Base-by-base conservation (phyloP, 2,329 filamentous ascomycete species). In the Botrytis deweyae region DNA sequence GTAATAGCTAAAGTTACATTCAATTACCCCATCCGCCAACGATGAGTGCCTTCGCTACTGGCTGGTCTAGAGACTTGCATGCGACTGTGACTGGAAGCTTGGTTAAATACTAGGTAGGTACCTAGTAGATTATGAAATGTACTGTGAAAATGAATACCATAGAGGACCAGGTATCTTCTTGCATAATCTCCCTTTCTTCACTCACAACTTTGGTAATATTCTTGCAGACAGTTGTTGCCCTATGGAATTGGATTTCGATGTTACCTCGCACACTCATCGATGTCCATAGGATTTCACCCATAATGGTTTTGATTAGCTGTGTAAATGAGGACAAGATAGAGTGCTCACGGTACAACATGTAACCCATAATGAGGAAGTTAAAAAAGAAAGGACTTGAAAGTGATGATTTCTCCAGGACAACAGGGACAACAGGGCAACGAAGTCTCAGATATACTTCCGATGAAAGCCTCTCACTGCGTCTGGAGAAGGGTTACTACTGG, bases 311-410 rank as follows among this genome's bases (percentile, higher is more conserved):
- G 38, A n/a, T 22, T 25, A 20, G 18, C 29, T 33, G 67, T 61
- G 49, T 49, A 59, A 49, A 62, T 61, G 59, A 22, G 29, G 44
- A 44, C 55, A 62, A 70, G 68, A 70, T 70, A 61, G 68, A 70
- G 68, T 70, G 68, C 68, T 67, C 65, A 29, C 42, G 22, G 65
- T 67, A n/a, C 36, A 20, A 38, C 44, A 20, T 38, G 44, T 22
- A 40, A 55, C 29, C 33, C 46, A 55, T 29, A 14, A n/a, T 52
- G 5, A 67, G 46, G 65, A 64, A 22, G 62, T 25, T 8, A 22
- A 29, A 61, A 36, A 40, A 40, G 38, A 38, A 40, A 55, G 46
- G 33, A 18, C 14, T 38, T 29, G 29, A 18, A 18, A 38, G 25
- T 14, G 22, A 67, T 40, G 46, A 55, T 67, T 55, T 22, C 18